A percentile compares a stretch with the other conserved stretches of the same genome.
phyloP scores from a whole-genome alignment of 2,329 filamentous ascomycete species.

The Plectosphaerella sp. region DNA sequence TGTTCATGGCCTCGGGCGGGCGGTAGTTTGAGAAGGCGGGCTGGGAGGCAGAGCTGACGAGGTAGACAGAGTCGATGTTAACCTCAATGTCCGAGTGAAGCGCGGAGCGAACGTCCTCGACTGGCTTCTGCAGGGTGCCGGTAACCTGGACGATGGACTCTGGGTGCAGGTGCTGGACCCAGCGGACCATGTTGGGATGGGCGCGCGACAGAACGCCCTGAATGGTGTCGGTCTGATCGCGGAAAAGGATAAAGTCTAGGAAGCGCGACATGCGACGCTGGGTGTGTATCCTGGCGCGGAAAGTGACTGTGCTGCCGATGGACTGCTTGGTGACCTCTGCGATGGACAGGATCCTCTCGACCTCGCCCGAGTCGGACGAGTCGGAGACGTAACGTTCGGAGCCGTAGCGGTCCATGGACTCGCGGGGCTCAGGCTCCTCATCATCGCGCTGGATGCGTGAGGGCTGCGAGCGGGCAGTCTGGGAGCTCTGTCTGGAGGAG shows the following conservation, averaged over 20 bases:
- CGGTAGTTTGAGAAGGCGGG: conserved; percentile 46
- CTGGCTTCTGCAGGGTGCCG: conserved; percentile 68
- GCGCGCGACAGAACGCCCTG: conserved; percentile 67
- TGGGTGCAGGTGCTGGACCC: conserved; percentile 76
- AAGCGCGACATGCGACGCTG: conserved; percentile 77
- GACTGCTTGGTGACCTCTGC: conserved; percentile 7
- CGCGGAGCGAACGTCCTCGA: conserved; percentile 70
- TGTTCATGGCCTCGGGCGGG: conserved; percentile 22
- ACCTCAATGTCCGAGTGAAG: conserved; percentile 75
- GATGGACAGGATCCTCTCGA: conserved; percentile 6
- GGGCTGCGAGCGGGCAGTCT: not conserved
- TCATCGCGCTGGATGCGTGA: not conserved
- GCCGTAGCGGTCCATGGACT: conserved; percentile 1
- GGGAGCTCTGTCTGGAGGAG: not conserved
- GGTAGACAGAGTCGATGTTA: conserved; percentile 52
- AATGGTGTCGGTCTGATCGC: conserved; percentile 77
- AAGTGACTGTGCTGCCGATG: conserved; percentile 32
- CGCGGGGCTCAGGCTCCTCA: conserved; percentile 1
- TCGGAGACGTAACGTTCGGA: not conserved
- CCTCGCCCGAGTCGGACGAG: conserved; percentile 3
- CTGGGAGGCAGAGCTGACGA: conserved; percentile 46
- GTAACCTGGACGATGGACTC: conserved; percentile 76
- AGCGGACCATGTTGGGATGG: conserved; percentile 72
- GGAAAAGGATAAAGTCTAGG: conserved; percentile 80
- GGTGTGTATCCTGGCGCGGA: conserved; percentile 63